These are phyloP conservation scores for Tuber microsphaerosporum DNA, from an alignment of 495 filamentous ascomycete species.

Conservation along the genomic window DNA sequence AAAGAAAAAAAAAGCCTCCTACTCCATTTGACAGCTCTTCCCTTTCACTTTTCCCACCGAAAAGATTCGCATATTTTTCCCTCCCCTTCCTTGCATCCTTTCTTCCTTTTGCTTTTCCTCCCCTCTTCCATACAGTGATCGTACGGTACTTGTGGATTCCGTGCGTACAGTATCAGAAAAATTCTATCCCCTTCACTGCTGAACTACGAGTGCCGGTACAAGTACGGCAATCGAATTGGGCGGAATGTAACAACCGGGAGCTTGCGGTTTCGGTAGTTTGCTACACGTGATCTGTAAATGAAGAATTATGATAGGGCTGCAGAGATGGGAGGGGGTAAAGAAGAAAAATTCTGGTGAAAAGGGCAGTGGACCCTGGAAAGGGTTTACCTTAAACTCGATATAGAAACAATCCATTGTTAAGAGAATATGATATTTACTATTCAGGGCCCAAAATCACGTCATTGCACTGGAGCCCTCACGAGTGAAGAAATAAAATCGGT, in stretches of 20 bases:
- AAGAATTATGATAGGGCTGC: neutral
- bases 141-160: neutral
- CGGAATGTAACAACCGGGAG: neutral
- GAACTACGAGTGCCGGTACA: neutral
- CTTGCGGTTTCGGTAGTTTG: neutral
- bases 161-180: neutral
- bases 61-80: neutral
- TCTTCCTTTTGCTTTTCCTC: neutral
- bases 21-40: slow-evolving; percentile 2
- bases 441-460: slow-evolving; percentile 34
- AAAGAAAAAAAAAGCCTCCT: neutral
- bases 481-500: slow-evolving; percentile 6
- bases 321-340: neutral
- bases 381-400: neutral
- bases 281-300: neutral
- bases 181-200: neutral
- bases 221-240: neutral
- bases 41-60: neutral
- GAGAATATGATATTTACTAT: neutral
- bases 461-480: slow-evolving; percentile 18
- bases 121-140: neutral
- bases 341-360: neutral
- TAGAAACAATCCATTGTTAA: neutral
- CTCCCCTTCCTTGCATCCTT: neutral
- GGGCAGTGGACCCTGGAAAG: neutral